phyloP scores from a whole-genome alignment of 1,139 yeast genomes.

The Hansenula anomala region DNA sequence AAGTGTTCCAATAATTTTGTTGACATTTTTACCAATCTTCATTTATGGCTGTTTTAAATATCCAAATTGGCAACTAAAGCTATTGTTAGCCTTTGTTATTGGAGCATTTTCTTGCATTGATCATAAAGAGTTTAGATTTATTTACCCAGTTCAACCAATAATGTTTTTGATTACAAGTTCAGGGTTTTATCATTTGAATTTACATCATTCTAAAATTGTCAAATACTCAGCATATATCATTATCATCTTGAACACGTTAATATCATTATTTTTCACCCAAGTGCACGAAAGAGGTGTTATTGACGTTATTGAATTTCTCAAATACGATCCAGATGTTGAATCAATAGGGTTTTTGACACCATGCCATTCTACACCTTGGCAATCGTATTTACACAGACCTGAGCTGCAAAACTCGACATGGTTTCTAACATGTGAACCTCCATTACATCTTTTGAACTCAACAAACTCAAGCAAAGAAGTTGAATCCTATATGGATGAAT shows the following conservation, averaged over 20 bases:
- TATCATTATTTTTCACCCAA: slow-evolving; percentile 51
- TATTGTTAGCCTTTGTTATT: slow-evolving; percentile 35
- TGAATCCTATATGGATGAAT: slow-evolving; percentile 67
- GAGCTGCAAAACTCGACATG: slow-evolving; percentile 45
- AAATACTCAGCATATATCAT: slow-evolving; percentile 16
- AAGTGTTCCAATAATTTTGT: slow-evolving; percentile 71
- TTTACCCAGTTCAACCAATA: slow-evolving; percentile 83
- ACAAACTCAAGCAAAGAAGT: slow-evolving; percentile 23
- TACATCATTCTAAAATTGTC: slow-evolving; percentile 10
- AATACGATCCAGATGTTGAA: slow-evolving; percentile 34
- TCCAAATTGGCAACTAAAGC: slow-evolving; percentile 10
- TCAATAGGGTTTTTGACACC: slow-evolving; percentile 85
- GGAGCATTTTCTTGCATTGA: slow-evolving; percentile 55
- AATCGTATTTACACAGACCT: slow-evolving; percentile 67
- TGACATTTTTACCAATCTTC: slow-evolving; percentile 63
- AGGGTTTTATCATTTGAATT: slow-evolving; percentile 23
- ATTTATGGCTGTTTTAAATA: slow-evolving; percentile 33
- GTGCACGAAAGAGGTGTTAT: slow-evolving; percentile 85
- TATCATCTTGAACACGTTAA: slow-evolving; percentile 36
- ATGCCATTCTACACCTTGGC: slow-evolving; percentile 98
- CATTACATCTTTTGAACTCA: slow-evolving; percentile 38
- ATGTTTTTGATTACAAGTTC: slow-evolving; percentile 40
- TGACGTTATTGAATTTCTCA: slow-evolving; percentile 53
- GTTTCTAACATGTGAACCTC: slow-evolving; percentile 93
- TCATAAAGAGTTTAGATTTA: slow-evolving; percentile 90